These are phyloP conservation scores for Tulasnella calospora DNA, from an alignment of 768 basidiomycete species.

Conservation along the genomic window DNA sequence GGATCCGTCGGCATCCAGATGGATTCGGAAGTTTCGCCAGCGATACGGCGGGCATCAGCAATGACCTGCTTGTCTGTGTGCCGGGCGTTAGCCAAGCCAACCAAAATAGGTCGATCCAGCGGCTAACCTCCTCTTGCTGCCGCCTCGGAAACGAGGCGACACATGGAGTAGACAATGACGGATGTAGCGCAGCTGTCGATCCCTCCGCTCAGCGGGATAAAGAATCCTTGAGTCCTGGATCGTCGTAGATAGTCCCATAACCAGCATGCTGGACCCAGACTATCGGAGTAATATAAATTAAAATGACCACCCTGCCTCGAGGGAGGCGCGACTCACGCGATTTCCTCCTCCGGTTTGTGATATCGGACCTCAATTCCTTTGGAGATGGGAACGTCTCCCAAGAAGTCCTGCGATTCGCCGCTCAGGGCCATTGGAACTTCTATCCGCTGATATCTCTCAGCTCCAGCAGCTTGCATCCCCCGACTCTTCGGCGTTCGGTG, in stretches of 20 bases:
- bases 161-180: constrained; percentile 95
- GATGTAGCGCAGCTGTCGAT: constrained; percentile 98
- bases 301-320: background rate
- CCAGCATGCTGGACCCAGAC: constrained; percentile 97
- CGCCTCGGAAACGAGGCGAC: constrained; percentile 79
- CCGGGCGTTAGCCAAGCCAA: background rate
- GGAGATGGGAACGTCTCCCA: constrained; percentile 48
- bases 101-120: background rate
- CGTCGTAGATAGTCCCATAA: constrained; percentile 98
- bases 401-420: constrained; percentile 56
- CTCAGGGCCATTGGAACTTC: constrained; percentile 74
- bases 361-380: constrained; percentile 56
- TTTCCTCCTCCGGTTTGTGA: constrained; percentile 91
- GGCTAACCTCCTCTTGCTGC: constrained; percentile 62
- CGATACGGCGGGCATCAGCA: constrained; percentile 81
- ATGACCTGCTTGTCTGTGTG: constrained; percentile 75
- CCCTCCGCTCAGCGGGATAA: constrained; percentile 90
- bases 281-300: constrained; percentile 35
- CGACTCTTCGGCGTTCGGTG: constrained; percentile 80
- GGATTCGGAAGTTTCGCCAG: constrained; percentile 76
- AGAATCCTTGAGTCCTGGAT: constrained; percentile 90
- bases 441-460: constrained; percentile 73
- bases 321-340: constrained; percentile 62
- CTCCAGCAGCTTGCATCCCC: constrained; percentile 79
- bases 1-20: constrained; percentile 81